Evolutionary conservation across 1,284 basidiomycete species (phyloP), one percentile per base, ranked within the genome.

Genomic region (Leccinum colubrinum): DNA sequence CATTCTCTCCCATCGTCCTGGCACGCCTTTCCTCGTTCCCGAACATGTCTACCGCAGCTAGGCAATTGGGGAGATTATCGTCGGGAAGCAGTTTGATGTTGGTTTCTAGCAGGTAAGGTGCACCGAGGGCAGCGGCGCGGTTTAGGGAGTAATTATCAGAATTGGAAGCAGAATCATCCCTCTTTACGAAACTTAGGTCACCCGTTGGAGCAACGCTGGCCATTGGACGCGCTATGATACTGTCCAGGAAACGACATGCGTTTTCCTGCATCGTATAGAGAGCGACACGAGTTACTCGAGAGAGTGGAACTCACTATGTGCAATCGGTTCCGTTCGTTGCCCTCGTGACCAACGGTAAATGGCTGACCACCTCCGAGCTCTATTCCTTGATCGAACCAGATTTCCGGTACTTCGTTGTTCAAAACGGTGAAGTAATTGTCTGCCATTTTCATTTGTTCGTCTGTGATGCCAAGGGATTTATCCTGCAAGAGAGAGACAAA

Each of bases 371-470:
- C 85, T 39, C 80, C 83, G 1, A 89, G 78, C 64, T 82, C 82
- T 59, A 86, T 79, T 9, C 82, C 83, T 65, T 86, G 82, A 68
- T 87, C 85, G 63, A 86, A 82, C 86, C 87, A 88, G 15, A 79
- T 70, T 64, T 83, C 80, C 1, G 81, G 78, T 14, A 78, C 68
- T 27, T 72, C 67, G 64, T 88, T 89, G 59, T 56, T 59, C 56
- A 90, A 73, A 59, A 90, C 76, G 4, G 86, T 79, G 68, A 83
- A 90, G 66, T 88, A 88, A 65, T 89, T 90, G 68, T 90, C 88
- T 1, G 86, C 85, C 86, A 88, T 89, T 64, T 82, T 80, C 68
- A 79, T 75, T 66, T 87, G 81, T 48, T 84, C 83, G 3, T 78
- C 71, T 0, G 82, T 76, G 39, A 79, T 72, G 46, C 82, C 76